Evolutionary conservation across 768 basidiomycete genomes (phyloP), one percentile per base, ranked within the genome.

Genomic region (Harrya chromipes): DNA sequence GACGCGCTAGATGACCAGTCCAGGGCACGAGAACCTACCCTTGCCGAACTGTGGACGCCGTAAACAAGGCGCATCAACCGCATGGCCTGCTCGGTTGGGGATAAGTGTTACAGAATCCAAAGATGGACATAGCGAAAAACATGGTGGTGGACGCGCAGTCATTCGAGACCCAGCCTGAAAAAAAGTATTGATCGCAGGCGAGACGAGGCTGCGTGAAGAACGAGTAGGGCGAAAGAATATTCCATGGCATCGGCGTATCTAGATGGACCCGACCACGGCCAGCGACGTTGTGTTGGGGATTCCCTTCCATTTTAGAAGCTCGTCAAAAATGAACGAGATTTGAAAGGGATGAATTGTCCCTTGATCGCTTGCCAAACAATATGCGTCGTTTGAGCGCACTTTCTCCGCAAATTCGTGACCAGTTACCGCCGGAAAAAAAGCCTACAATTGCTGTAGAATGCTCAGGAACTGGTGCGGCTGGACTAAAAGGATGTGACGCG

Each of bases 231-330:
- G 17, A 47, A 16, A 41, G 63, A 63, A 63, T 43, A 52, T 63
- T 57, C 57, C 27, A 43, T 50, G 41, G 26, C n/a, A n/a, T n/a
- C n/a, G n/a, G n/a, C 12, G 47, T 41, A 36, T 40, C 51, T 48
- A 44, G 49, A 60, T 51, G 40, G 14, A 33, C 57, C 42, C 23
- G 41, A 38, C 26, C 43, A 55, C 43, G 17, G 49, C 43, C 53
- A 56, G 52, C 47, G 61, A 53, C 40, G 38, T 33, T 41, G 41
- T 31, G 36, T 27, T 40, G 37, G 43, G 55, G 43, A 16, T 67
- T 65, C 62, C 37, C 56, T 66, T 66, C 65, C 67, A 69, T 66
- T 66, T 34, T 20, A 64, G 65, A 66, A 66, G 65, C 29, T 38
- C 29, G 43, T 43, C 57, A 40, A 55, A 66, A 58, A 59, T 56